Percentiles rank a stretch among this genome's conserved stretches.
Conservation (phyloP, 345 rosid genomes). For the Lepidium sativum region DNA sequence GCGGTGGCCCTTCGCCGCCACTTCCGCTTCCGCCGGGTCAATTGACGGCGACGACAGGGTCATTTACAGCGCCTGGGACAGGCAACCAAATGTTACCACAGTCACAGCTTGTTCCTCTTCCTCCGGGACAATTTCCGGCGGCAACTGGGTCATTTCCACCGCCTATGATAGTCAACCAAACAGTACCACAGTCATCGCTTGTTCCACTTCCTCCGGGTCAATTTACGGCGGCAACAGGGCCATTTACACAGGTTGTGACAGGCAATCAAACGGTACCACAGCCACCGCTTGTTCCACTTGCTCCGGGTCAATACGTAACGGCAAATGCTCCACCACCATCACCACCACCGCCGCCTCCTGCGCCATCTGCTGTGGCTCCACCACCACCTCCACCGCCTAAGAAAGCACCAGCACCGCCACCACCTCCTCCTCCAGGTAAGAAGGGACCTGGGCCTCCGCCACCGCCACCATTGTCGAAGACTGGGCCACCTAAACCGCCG, state of each 20-base stretch:
- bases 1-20: slow-evolving; percentile 4
- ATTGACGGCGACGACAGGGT: not conserved
- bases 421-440: slow-evolving; percentile 33
- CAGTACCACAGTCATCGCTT: no score
- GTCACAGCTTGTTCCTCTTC: no score
- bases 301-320: slow-evolving; percentile 14
- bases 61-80: not conserved
- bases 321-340: not conserved
- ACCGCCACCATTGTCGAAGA: slow-evolving; percentile 26
- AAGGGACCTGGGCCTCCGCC: slow-evolving; percentile 31
- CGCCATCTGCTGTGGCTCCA: slow-evolving; percentile 14
- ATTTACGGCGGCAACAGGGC: not conserved
- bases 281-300: slow-evolving; percentile 21
- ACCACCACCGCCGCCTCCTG: slow-evolving; percentile 5
- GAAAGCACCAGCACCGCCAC: slow-evolving; percentile 29
- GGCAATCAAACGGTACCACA: not conserved
- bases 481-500: slow-evolving; percentile 32
- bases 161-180: no score
- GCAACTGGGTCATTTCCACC: not conserved
- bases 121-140: no score
- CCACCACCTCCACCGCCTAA: slow-evolving; percentile 29
- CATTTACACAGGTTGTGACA: not conserved
- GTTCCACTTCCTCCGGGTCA: no score
- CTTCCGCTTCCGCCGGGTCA: slow-evolving; percentile 32
- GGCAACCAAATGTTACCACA: no score